Base-by-base conservation (phyloP, 352 stramenopile species). In the Thraustochytrium sp. region DNA sequence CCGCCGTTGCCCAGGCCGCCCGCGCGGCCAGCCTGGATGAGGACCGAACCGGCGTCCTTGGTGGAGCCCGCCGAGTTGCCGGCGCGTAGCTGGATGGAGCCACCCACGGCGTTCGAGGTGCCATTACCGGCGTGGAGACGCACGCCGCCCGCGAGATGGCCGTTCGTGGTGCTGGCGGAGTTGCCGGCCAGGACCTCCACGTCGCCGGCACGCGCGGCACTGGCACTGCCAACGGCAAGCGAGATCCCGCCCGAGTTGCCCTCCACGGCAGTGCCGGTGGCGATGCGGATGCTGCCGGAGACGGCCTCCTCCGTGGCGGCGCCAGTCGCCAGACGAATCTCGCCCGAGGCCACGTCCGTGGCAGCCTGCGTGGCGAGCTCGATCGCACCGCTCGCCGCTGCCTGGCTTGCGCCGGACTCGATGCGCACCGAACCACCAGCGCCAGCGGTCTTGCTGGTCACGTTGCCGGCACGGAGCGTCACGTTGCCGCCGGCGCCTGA, bases 1-100 rank as follows among this genome's bases (percentile, higher is more conserved):
- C 59, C 59, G 59, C 59, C 59, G 13, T 72, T 4, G 21, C 59
- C 59, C 59, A 44, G 59, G 26, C 63, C 86, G 87, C 29, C 85
- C 8, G 72, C 54, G 26, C 26, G 48, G 34, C 72, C 72, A 26
- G 72, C 38, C 34, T 48, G 48, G 23, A 82, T 13, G 37, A 29
- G 1, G 18, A 82, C 42, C n/a, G 23, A 21, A n/a, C 72, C 72
- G 2, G 9, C 72, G 42, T 44, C 42, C 54, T 82, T 63, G 13
- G 26, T n/a, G 9, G 59, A 42, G 11, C 59, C 59, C 40, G 59
- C 59, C 23, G 59, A 72, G 36, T 44, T 49, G 16, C 59, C 59
- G 9, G 59, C 42, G 5, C 34, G 40, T 21, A 72, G 11, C 18
- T 21, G 31, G 11, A 75, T 55, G 29, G 62, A 75, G 23, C 62